These are phyloP conservation scores for Amanita exitialis DNA, from an alignment of 768 basidiomycete species.

Conservation along the genomic window DNA sequence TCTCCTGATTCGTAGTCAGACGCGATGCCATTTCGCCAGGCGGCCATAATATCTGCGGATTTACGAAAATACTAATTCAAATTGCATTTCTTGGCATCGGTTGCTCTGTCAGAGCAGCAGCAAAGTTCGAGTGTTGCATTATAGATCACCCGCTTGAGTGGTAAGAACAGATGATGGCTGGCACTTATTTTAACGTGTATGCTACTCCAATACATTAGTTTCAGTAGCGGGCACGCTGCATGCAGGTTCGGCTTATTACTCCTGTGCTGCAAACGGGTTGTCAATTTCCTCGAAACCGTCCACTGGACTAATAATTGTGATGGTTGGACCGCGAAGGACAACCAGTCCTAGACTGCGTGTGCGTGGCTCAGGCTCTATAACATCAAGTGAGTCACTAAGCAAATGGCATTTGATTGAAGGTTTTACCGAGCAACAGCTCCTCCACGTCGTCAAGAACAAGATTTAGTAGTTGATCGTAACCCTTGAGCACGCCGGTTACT, in stretches of 20 bases:
- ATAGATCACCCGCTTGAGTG: too few relatives aligned
- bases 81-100: too few relatives aligned
- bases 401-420: not conserved
- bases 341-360: slow-evolving; percentile 70
- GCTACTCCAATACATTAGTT: not conserved
- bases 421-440: slow-evolving; percentile 66
- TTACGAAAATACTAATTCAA: too few relatives aligned
- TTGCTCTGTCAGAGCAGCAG: too few relatives aligned
- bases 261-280: slow-evolving; percentile 76
- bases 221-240: not conserved
- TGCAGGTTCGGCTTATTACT: slow-evolving; percentile 25
- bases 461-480: slow-evolving; percentile 93
- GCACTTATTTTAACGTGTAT: not conserved
- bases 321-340: slow-evolving; percentile 89
- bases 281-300: slow-evolving; percentile 94
- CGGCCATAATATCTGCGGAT: slow-evolving; percentile 36
- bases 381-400: slow-evolving; percentile 1
- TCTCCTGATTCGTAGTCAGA: slow-evolving; percentile 92
- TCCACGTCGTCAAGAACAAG: slow-evolving; percentile 94
- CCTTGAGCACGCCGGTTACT: slow-evolving; percentile 93
- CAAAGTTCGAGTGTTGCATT: too few relatives aligned
- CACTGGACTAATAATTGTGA: slow-evolving; percentile 88
- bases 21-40: slow-evolving; percentile 93
- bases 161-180: too few relatives aligned
- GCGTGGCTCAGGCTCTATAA: slow-evolving; percentile 50